Conservation (phyloP, 495 filamentous ascomycete species). For the Tuber indicum region DNA sequence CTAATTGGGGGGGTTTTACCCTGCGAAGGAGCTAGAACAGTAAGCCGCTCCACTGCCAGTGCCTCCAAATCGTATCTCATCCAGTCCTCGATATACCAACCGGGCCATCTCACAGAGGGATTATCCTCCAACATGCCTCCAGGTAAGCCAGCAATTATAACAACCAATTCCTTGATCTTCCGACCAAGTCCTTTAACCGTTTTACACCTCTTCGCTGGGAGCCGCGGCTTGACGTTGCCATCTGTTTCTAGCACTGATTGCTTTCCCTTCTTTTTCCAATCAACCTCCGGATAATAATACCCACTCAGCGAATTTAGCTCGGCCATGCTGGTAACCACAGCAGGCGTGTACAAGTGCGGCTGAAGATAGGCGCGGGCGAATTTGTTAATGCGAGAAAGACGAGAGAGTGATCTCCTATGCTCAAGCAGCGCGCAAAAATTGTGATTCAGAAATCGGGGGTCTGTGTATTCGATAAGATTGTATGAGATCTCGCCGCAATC, state of each 20-base stretch:
- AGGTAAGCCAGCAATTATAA: constrained; percentile 37
- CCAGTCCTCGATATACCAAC: constrained; percentile 39
- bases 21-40: constrained; percentile 36
- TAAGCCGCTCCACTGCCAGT: constrained; percentile 32
- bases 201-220: constrained; percentile 31
- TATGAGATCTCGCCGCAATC: constrained; percentile 22
- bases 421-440: constrained; percentile 31
- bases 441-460: constrained; percentile 33
- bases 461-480: constrained; percentile 23
- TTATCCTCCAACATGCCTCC: constrained; percentile 34
- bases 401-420: constrained; percentile 20
- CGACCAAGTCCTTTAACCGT: constrained; percentile 16
- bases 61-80: constrained; percentile 40
- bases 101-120: constrained; percentile 32
- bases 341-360: constrained; percentile 24
- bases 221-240: constrained; percentile 32
- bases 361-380: constrained; percentile 26
- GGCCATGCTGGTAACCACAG: constrained; percentile 33
- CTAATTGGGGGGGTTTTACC: constrained; percentile 20
- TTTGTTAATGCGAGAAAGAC: constrained; percentile 23
- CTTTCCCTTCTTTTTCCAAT: constrained; percentile 32
- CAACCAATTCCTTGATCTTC: constrained; percentile 23
- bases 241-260: constrained; percentile 31
- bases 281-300: constrained; percentile 32
- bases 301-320: constrained; percentile 30